A percentile compares a stretch with the other conserved stretches of the same genome.
Evolutionary conservation across 106 monocot genomes (phyloP).

Genomic region (Apostasia ramifera): DNA sequence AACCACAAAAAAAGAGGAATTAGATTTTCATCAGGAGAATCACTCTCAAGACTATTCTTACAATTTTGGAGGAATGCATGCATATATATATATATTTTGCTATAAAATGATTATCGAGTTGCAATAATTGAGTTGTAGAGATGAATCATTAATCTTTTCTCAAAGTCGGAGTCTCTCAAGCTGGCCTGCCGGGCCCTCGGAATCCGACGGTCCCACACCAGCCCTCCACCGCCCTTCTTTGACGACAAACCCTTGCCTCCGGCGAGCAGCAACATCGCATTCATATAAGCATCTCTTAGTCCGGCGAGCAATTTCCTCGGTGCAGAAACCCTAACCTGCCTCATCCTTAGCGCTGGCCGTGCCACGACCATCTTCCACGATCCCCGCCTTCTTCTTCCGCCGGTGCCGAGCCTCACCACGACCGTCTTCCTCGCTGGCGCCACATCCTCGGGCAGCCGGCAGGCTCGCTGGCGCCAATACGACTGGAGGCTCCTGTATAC

Average conservation of each 20-base stretch:
- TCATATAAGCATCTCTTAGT: conserved; percentile 23
- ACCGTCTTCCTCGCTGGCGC: not conserved
- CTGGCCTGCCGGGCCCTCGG: conserved; percentile 18
- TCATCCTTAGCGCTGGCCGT: not conserved
- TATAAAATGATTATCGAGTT: not conserved
- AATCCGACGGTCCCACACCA: conserved; percentile 21
- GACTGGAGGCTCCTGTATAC: conserved; percentile 16
- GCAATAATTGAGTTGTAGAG: conserved; percentile 12
- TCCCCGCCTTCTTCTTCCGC: conserved; percentile 2
- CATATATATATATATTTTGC: no score
- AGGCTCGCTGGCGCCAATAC: conserved; percentile 18
- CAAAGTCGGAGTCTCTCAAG: conserved; percentile 6
- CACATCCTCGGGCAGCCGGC: no score
- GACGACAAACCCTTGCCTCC: conserved; percentile 5
- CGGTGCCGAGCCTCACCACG: conserved; percentile 6
- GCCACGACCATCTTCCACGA: not conserved
- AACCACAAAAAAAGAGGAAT: no score
- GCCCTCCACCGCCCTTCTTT: conserved; percentile 1
- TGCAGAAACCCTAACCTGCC: not conserved
- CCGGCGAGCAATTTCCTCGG: conserved; percentile 2
- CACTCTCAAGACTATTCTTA: no score
- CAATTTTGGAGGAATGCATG: no score
- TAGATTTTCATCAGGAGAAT: no score
- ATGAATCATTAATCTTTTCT: conserved; percentile 20
- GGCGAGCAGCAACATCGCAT: conserved; percentile 21